phyloP scores from a whole-genome alignment of 2,329 filamentous ascomycete genomes.

The Onygenales sp. region DNA sequence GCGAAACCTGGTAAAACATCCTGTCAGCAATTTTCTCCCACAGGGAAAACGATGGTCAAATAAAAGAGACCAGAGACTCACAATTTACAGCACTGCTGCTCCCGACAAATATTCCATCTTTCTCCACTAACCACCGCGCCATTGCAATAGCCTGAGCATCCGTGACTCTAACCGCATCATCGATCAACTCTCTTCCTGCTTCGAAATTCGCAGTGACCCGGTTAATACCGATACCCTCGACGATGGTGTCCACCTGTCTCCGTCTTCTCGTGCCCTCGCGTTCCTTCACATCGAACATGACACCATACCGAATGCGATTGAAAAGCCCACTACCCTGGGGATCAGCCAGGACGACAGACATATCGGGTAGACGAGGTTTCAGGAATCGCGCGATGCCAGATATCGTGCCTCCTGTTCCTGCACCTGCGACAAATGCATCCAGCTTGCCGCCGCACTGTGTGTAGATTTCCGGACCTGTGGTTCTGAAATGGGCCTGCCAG shows the following conservation, averaged over 20 bases:
- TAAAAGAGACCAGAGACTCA: conserved; percentile 26
- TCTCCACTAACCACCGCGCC: conserved; percentile 94
- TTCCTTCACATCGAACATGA: conserved; percentile 90
- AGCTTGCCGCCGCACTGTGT: conserved; percentile 63
- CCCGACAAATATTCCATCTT: conserved; percentile 88
- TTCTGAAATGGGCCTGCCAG: conserved; percentile 69
- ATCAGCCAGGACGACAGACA: conserved; percentile 77
- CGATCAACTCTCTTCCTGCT: conserved; percentile 71
- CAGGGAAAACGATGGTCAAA: neutral
- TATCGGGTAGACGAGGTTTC: conserved; percentile 57
- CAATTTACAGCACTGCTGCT: conserved; percentile 97
- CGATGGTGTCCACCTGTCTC: conserved; percentile 88
- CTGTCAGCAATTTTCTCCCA: neutral
- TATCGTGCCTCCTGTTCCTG: conserved; percentile 89
- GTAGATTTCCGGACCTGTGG: conserved; percentile 85
- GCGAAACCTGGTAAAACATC: conserved; percentile 33
- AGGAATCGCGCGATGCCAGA: conserved; percentile 76
- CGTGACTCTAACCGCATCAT: conserved; percentile 80
- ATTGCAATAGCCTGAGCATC: conserved; percentile 85
- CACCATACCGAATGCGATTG: conserved; percentile 84
- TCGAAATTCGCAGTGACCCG: conserved; percentile 91
- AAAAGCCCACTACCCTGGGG: conserved; percentile 89
- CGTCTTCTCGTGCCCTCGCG: conserved; percentile 80
- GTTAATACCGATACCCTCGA: conserved; percentile 94
- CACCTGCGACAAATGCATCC: conserved; percentile 85